Base-by-base conservation (phyloP, 768 basidiomycete genomes). In the Psilocybe tampanensis region DNA sequence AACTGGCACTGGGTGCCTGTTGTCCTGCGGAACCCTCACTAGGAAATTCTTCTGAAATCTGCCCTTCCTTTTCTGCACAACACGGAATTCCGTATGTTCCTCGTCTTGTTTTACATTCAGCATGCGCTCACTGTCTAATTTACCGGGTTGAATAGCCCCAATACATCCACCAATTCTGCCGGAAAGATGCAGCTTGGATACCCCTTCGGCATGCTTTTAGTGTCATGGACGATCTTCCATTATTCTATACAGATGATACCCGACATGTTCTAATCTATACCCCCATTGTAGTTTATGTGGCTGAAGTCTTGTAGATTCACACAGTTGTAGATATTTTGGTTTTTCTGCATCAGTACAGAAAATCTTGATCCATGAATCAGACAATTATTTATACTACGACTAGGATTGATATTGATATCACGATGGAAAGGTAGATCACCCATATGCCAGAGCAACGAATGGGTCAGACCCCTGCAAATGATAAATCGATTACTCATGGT, bases 21-120 rank as follows among this genome's bases (percentile, higher is more conserved):
- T 94, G 92, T 70, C 90, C 92, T 26, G 80, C 80, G 6, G 70
- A 92, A 61, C 87, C 89, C 15, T 79, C 76, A 24, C 66, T 82
- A 80, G 73, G 73, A 43, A 76, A 73, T 62, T 60, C 64, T 22
- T 82, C 76, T 59, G 72, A 80, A 50, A 81, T 83, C 34, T 92
- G 90, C 65, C 80, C 86, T 23, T 90, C 89, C 0, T 91, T 81
- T 67, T 91, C 89, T 39, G 88, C 88, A 62, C 68, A 78, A 47
- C 82, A 83, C 63, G 85, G 84, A 23, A 68, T 87, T 58, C 78
- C 88, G 89, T 89, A 62, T 55, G 86, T 80, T 57, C 29, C 52
- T 39, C 43, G 43, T 34, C 41, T 26, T 17, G 17, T 47, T 34
- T 17, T 36, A 41, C 22, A 32, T 21, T 26, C 21, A 18, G 15